Evolutionary conservation across 306 rosid species (phyloP), one percentile per base, ranked within the genome.

Genomic region (Medicago ruthenica): DNA sequence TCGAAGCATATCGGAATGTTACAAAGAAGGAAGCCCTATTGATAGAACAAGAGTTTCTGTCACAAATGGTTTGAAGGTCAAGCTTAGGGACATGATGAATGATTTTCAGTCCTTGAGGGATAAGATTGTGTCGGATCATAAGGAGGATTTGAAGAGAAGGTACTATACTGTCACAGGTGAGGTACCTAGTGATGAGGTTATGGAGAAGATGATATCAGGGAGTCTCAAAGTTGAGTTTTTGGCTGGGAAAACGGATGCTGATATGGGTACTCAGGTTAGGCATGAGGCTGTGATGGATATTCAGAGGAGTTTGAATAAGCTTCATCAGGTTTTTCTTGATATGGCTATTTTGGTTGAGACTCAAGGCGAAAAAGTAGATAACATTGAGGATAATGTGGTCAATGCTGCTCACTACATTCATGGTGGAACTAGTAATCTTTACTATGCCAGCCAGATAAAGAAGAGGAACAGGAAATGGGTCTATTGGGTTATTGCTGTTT

Each of bases 341-440:
- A 95, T 95, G 99, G 98, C 97, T 58, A 82, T 95, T 82, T 75
- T 92, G 82, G 93, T 95, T 48, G 97, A 95, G 84, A 83, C 89
- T 13, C 97, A 90, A 67, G 97, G 96, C 17, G 93, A 88, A 22
- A 82, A 90, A 51, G 37, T 95, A 22, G 98, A 95, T 45, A 89
- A 85, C 57, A 95, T 95, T 61, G 99, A 95, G 79, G 90, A 90
- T 84, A 95, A 89, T 77, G 89, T 95, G 44, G 93, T 67, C n/a
- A 85, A 50, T 69, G 97, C 89, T 0, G 83, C 88, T n/a, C 39
- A 45, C 62, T 90, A 64, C 57, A 79, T 95, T 77, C 91, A 83
- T 83, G 98, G 95, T 39, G 97, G 97, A 48, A 88, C 97, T 14
- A 81, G 83, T 50, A 88, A 83, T 82, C 93, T 92, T 41, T 81